Conservation (phyloP, 2,329 filamentous ascomycete genomes). For the Stachybotrys echinatus region DNA sequence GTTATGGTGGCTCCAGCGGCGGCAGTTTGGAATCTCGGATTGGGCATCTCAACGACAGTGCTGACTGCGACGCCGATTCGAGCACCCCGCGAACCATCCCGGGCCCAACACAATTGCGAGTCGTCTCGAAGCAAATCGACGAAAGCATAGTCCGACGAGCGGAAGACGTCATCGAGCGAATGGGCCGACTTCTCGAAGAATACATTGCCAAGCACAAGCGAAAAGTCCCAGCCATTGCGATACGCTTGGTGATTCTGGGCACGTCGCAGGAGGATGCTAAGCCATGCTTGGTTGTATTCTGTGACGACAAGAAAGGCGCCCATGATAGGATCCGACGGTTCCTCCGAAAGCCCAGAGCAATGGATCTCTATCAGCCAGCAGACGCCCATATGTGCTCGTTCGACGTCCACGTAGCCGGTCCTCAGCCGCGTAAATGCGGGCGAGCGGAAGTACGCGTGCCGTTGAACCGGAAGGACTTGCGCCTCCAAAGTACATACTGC, state of each 20-base stretch:
- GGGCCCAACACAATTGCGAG: not conserved
- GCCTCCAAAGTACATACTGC: not conserved
- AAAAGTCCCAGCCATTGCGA: not conserved
- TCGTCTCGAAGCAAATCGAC: not conserved
- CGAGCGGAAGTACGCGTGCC: not conserved
- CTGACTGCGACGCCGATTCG: not conserved
- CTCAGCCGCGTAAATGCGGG: not conserved
- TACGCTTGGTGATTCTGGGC: slow-evolving; percentile 2
- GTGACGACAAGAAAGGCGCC: not conserved
- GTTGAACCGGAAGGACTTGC: not conserved
- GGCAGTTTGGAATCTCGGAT: not conserved
- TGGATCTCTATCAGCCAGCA: not conserved
- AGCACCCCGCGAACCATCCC: no score
- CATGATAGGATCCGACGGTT: slow-evolving; percentile 3
- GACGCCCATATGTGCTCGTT: not conserved
- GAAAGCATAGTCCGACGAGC: not conserved
- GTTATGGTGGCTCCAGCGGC: not conserved
- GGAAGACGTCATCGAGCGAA: not conserved
- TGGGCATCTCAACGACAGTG: not conserved
- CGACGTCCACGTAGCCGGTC: not conserved
- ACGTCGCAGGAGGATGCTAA: not conserved
- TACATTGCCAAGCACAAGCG: not conserved
- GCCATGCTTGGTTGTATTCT: slow-evolving; percentile 3
- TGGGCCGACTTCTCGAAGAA: not conserved
- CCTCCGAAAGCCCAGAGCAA: not conserved